Base-by-base conservation (phyloP, 139 green algal genomes). In the Pleodorina starrii region DNA sequence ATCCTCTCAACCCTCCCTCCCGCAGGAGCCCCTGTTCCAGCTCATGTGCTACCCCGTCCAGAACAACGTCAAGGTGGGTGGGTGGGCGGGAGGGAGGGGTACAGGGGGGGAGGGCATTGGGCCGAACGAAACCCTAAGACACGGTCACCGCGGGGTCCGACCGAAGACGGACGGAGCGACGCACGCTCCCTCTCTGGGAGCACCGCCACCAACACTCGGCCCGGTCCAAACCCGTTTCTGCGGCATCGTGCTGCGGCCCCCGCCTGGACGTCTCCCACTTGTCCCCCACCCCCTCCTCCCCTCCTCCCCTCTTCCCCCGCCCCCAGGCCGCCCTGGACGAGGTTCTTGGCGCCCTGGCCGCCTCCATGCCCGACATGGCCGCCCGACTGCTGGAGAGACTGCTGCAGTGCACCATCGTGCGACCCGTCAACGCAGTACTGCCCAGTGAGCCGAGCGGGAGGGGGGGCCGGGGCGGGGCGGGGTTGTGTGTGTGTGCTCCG, bases 31-130 rank as follows among this genome's bases (percentile, higher is more conserved):
- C 0, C 85, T 98, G 2, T 96, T 98, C 85, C 94, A 97, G 90
- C 93, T 96, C 44, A 97, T 97, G 94, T 97, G 95, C 89, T 95
- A 96, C 77, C 95, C 94, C 5, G 96, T 98, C 11, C 63, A 85
- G 59, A 93, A 93, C 90, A 93, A 68, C 6, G 86, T 93, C n/a
- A 93, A 93, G 85, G 83, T 88, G 4, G 7, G n/a, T n/a, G n/a
- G 82, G 35, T 79, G 11, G 5, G 29, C 25, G 54, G 82, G 35
- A 69, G 4, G 35, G 75, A 0, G 14, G 23, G 27, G 44, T 16
- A 35, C 35, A 40, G 11, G 69, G 17, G 38, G 69, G 19, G 43
- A 40, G 69, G 38, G 38, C 32, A 29, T 21, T 38, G 38, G 69
- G 69, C 5, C 48, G 48, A n/a, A n/a, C n/a, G n/a, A n/a, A n/a